Evolutionary conservation across 1,284 basidiomycete genomes (phyloP).

Genomic region (Ganoderma leucocontextum): DNA sequence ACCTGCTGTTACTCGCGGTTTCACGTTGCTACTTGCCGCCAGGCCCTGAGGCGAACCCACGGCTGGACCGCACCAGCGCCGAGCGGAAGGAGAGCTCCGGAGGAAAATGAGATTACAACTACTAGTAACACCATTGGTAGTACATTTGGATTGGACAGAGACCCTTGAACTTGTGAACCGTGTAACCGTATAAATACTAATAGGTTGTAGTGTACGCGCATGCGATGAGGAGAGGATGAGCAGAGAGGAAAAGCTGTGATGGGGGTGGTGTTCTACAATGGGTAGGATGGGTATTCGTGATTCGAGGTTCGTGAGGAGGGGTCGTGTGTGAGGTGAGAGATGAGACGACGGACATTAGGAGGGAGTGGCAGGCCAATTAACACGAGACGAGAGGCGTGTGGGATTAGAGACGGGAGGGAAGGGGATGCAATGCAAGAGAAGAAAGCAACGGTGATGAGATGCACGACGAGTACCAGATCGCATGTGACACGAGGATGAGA

Average conservation of each 20-base stretch:
- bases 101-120: conserved; percentile 4
- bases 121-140: conserved; percentile 15
- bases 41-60: not conserved
- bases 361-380: not conserved
- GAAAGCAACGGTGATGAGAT: not conserved
- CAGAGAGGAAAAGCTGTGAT: conserved; percentile 4
- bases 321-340: conserved; percentile 7
- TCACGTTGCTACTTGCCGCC: not conserved
- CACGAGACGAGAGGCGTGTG: not conserved
- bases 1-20: not conserved
- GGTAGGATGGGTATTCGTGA: conserved; percentile 2
- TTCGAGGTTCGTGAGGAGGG: not conserved
- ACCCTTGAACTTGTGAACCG: not conserved
- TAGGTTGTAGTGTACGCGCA: conserved; percentile 13
- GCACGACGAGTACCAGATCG: conserved; percentile 6
- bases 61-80: not conserved
- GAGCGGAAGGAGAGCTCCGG: not conserved
- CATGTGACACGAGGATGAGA: not conserved
- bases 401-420: not conserved
- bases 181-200: conserved; percentile 14
- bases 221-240: not conserved
- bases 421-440: conserved; percentile 9
- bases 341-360: not conserved
- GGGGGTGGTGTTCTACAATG: conserved; percentile 25
- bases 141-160: conserved; percentile 10